These are phyloP conservation scores for Thraustochytrium sp. DNA, from an alignment of 352 stramenopile genomes.

Conservation along the genomic window DNA sequence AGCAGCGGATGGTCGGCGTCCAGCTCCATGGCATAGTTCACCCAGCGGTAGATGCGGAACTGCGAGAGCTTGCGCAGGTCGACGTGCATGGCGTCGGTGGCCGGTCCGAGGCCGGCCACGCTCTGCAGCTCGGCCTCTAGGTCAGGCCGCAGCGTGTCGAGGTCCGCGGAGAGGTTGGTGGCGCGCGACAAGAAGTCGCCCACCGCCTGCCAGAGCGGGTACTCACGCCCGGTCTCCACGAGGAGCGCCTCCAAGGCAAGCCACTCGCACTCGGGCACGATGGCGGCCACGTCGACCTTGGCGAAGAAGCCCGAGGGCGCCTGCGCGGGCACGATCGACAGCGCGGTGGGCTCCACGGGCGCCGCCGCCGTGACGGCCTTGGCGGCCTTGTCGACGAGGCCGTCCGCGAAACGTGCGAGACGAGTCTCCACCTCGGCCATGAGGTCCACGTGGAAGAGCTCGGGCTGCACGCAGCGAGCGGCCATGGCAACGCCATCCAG, in stretches of 20 bases:
- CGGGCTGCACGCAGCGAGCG: background rate
- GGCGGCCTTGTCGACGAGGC: background rate
- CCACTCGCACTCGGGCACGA: background rate
- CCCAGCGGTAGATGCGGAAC: slow-evolving; percentile 25
- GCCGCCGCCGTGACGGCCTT: background rate
- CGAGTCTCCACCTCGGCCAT: background rate
- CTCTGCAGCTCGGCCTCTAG: background rate
- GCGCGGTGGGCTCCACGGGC: background rate
- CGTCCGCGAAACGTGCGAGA: background rate
- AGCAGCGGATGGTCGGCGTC: background rate
- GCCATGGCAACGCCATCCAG: slow-evolving; percentile 10
- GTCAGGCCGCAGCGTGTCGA: background rate
- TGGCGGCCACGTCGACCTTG: background rate
- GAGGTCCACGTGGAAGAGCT: background rate
- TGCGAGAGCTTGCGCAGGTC: slow-evolving; percentile 29
- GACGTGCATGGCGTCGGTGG: background rate
- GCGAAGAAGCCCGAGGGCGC: background rate
- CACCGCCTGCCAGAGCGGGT: background rate
- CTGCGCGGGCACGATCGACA: background rate
- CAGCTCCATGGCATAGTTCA: background rate
- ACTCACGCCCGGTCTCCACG: slow-evolving; percentile 23
- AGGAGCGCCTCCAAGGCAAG: slow-evolving; percentile 24
- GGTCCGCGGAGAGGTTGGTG: background rate
- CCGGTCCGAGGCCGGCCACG: background rate
- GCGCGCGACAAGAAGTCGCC: background rate